Base-by-base conservation (phyloP, 805 yeast genomes). In the Teunomyces cretensis region DNA sequence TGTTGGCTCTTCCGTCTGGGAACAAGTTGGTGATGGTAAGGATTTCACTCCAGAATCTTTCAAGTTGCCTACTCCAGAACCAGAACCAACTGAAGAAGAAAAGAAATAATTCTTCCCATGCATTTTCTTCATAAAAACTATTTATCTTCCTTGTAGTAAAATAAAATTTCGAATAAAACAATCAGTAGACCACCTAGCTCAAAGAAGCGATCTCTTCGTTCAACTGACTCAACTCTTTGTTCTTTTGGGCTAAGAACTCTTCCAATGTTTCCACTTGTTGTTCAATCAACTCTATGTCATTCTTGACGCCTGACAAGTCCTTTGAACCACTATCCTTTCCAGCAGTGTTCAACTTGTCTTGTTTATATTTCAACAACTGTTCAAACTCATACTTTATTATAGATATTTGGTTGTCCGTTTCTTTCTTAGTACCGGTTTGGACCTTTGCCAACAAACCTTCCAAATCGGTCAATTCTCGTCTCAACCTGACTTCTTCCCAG, bases 1-100 rank as follows among this genome's bases (percentile, higher is more conserved):
- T 22, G 95, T 87, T 39, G 96, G 96, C 39, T 83, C 92, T 9
- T 81, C 92, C 27, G 89, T 86, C 39, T 88, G 96, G 94, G 96
- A 88, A 66, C 96, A 86, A 55, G 92, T 88, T 55, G 96, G 96
- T 46, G 85, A 83, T 14, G 96, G 96, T 58, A 75, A 79, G 50
- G 96, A 88, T 64, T 80, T 76, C 54, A 81, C 92, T 17, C 96
- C 96, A 6, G 90, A 83, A 50, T 67, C 80, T 33, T 88, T 88
- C 77, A 84, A 84, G 65, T 80, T 88, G 59, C 96, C 96, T 42
- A 76, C 82, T 41, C 95, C 95, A 26, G 81, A 80, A 66, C 88
- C 89, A 9, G 95, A 86, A 65, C 82, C 86, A 30, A 61, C 62
- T 51, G 58, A 60, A 45, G 68, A 62, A 50, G 63, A 60, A 44